phyloP scores from a whole-genome alignment of 1,284 basidiomycete species.

The Cutaneotrichosporon spelunceum region DNA sequence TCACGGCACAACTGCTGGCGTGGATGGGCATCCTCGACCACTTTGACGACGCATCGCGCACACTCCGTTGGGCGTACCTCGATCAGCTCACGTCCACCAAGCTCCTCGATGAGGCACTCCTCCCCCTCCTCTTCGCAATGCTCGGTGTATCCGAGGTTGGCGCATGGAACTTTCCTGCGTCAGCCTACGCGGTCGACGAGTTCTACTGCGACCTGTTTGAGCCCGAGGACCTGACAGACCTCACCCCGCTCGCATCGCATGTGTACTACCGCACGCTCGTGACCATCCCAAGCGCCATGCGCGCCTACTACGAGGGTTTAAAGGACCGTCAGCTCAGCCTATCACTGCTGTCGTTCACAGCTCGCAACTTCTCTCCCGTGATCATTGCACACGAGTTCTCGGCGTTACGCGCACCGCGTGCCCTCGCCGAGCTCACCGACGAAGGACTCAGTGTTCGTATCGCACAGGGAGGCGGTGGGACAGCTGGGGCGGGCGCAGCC shows the following conservation, averaged over 20 bases:
- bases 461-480: conserved; percentile 62
- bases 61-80: conserved; percentile 61
- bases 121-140: conserved; percentile 71
- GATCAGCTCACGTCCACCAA: conserved; percentile 74
- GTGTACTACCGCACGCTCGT: conserved; percentile 82
- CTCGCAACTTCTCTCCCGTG: conserved; percentile 83
- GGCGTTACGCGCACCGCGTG: conserved; percentile 66
- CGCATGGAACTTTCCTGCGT: conserved; percentile 52
- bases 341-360: conserved; percentile 73
- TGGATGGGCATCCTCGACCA: conserved; percentile 90
- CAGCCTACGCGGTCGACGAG: conserved; percentile 80
- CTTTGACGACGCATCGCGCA: conserved; percentile 66
- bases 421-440: conserved; percentile 66
- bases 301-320: conserved; percentile 79
- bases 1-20: conserved; percentile 60
- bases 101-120: conserved; percentile 63
- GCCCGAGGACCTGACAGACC: conserved; percentile 58
- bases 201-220: conserved; percentile 67
- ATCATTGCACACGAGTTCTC: conserved; percentile 80
- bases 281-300: conserved; percentile 74
- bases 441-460: conserved; percentile 81
- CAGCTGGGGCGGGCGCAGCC: conserved; percentile 55
- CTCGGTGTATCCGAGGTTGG: conserved; percentile 56
- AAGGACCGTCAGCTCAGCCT: conserved; percentile 83
- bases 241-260: conserved; percentile 71